Conservation (phyloP, 306 rosid genomes). For the Ormosia semicastrata region DNA sequence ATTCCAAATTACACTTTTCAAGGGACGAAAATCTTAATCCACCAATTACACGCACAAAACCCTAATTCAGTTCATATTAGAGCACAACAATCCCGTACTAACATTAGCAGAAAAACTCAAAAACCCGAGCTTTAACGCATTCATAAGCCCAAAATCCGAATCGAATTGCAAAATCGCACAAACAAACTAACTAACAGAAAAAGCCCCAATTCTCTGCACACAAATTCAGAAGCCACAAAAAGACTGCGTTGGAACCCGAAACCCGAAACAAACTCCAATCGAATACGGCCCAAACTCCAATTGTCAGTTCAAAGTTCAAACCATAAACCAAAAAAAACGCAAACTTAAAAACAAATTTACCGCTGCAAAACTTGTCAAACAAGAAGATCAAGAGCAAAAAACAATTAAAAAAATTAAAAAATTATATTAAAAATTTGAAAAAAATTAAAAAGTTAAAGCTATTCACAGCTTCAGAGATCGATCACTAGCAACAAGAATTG, state of each 20-base stretch:
- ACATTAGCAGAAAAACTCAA: not conserved
- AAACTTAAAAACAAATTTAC: not conserved
- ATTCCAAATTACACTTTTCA: not conserved
- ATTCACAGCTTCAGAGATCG: slow-evolving; percentile 31
- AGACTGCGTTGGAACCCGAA: slow-evolving; percentile 4
- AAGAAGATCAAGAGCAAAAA: not conserved
- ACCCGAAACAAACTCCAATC: not conserved
- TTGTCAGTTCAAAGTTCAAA: not conserved
- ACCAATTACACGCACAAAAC: slow-evolving; percentile 2
- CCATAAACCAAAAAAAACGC: not conserved
- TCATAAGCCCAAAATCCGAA: not conserved
- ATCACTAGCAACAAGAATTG: slow-evolving; percentile 16
- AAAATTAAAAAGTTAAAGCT: not conserved
- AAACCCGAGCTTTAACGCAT: not conserved
- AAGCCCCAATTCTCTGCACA: slow-evolving; percentile 6
- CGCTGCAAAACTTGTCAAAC: not conserved
- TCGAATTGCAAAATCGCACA: not conserved
- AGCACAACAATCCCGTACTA: not conserved
- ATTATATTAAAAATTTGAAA: not conserved
- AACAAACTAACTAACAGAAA: not conserved
- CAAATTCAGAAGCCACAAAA: not conserved
- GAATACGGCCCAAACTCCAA: not conserved
- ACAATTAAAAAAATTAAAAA: not conserved
- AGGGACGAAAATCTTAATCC: not conserved
- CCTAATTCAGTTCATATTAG: slow-evolving; percentile 28